Evolutionary conservation across 306 rosid genomes (phyloP), one percentile per base, ranked within the genome.

Genomic region (Arachis stenosperma): DNA sequence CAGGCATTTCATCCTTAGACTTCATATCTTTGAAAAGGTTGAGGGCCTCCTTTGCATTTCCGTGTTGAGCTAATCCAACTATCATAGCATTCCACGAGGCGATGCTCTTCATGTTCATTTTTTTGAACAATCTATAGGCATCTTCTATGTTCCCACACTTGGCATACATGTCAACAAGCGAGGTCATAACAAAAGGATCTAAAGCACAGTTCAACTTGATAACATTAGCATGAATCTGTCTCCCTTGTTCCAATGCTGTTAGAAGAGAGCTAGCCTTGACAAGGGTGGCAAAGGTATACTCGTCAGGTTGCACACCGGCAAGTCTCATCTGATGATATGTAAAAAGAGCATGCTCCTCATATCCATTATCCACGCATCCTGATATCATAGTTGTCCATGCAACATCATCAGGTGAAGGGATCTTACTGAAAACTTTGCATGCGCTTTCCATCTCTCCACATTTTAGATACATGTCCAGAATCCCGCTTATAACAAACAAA

Each of bases 331-430:
- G 85, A 78, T 81, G 91, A 79, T 90, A 87, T 22, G 86, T 54
- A 48, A 70, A 82, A 70, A 90, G 88, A 50, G 92, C 93, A 53
- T 42, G 85, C 6, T 84, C 86, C 75, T 87, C 92, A 6, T 85
- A 84, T 73, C 96, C 95, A 84, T 92, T 92, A 53, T 92, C 98
- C 64, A 90, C 67, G 29, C 80, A 88, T 27, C 96, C 92, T 6
- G 94, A 90, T 65, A 92, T 90, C 89, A 92, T 87, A 56, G 92
- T 87, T 13, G 94, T 92, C 95, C 98, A 92, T n/a, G 88, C 95
- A 70, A 92, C 89, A 73, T 86, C 82, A 67, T 90, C 96, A 3
- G 90, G 92, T 9, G 54, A 71, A 51, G 84, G 82, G 53, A 92
- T 92, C 78, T 78, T 84, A 44, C 54, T 63, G 83, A 92, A 92